Base-by-base conservation (phyloP, 23 red algal species). In the Agarophyton chilense region DNA sequence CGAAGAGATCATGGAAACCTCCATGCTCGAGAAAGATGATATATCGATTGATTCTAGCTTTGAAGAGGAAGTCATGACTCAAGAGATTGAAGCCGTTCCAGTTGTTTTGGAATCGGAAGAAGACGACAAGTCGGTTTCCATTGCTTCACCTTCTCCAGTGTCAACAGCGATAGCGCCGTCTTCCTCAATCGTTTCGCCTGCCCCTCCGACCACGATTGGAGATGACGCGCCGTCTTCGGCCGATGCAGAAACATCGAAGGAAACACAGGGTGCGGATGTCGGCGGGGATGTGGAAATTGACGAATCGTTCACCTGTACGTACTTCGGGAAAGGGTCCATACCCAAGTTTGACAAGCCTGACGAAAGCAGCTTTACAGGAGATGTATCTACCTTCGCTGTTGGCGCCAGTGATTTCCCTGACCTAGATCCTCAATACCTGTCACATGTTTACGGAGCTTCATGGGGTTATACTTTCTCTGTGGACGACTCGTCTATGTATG, bases 381-480 rank as follows among this genome's bases (percentile, higher is more conserved):
- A 74, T 7, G 49, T 78, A 36, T 41, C 70, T 34, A 58, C 63
- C 5, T 89, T 78, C 52, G 22, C 85, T 32, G 85, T 38, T 78
- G 24, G 29, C 13, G 31, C 36, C n/a, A 19, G 34, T 43, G 71
- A 62, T 14, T 89, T 89, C 67, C 72, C 85, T 33, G 54, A 89
- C 38, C 71, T 89, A 9, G 71, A 67, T 36, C 53, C 70, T 42
- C 70, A 89, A 35, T 89, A 78, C 46, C 39, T 78, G 21, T 89
- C 85, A 9, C 73, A 89, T 18, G 60, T 71, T 24, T 53, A 77
- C 60, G 85, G 71, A 18, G 14, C 43, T 36, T 77, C 73, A 31
- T 89, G 85, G 85, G 55, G 63, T 60, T 77, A 78, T 52, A 50
- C 67, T 11, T 43, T 89, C 42, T 51, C 54, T 77, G 85, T 89